phyloP scores from a whole-genome alignment of 352 stramenopile species.

The Globisporangium nunn region DNA sequence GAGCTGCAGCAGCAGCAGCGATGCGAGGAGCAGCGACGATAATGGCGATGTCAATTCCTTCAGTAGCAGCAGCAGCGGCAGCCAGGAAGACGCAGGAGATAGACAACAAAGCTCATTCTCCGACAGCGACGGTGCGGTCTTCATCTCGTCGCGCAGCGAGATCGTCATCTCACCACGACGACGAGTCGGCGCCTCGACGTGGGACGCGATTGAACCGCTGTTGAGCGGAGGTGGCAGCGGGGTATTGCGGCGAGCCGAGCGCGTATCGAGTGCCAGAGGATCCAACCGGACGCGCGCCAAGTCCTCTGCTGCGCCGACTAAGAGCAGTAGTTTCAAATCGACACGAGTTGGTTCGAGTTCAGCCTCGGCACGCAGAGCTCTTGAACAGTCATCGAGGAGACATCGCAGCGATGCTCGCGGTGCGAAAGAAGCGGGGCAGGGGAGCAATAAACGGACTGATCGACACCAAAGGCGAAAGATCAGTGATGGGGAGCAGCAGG shows the following conservation, averaged over 20 bases:
- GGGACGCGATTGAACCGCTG: conserved; percentile 7
- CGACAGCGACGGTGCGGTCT: conserved; percentile 32
- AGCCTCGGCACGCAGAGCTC: not conserved
- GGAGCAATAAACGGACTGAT: not conserved
- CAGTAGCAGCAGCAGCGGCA: not conserved
- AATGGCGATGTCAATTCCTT: not conserved
- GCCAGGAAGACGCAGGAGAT: not conserved
- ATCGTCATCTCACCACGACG: conserved; percentile 55
- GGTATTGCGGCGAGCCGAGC: conserved; percentile 1
- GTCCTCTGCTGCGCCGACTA: not conserved
- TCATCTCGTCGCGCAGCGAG: conserved; percentile 51
- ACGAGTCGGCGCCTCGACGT: conserved; percentile 10
- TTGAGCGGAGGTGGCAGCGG: not conserved
- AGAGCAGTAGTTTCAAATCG: not conserved
- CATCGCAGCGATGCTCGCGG: not conserved
- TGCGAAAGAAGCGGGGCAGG: not conserved
- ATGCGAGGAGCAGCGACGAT: not conserved
- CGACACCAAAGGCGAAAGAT: not conserved
- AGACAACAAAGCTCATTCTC: not conserved
- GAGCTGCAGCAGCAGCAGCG: not conserved
- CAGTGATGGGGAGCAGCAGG: not conserved
- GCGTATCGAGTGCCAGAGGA: conserved; percentile 4
- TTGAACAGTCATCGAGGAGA: not conserved
- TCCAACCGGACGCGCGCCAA: not conserved
- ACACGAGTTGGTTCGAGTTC: not conserved